Conservation (phyloP, 1,139 yeast genomes). For the Ogataea hybrid region DNA sequence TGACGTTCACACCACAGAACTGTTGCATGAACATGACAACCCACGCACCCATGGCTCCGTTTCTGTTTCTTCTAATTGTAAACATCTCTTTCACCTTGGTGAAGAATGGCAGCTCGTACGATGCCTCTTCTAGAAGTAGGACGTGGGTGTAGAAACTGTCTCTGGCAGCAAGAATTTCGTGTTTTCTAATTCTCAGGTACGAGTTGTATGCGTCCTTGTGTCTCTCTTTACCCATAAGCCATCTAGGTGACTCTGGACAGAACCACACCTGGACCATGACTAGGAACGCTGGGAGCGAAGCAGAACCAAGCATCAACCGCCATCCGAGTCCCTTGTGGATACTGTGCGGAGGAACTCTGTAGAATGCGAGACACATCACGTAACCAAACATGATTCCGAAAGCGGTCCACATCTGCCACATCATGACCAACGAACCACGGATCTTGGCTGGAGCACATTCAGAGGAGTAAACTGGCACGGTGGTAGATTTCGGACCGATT, state of each 20-base stretch:
- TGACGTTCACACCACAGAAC: slow-evolving; percentile 88
- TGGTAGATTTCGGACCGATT: slow-evolving; percentile 76
- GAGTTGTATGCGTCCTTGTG: slow-evolving; percentile 57
- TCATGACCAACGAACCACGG: slow-evolving; percentile 80
- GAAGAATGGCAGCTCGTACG: slow-evolving; percentile 51
- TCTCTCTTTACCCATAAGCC: slow-evolving; percentile 69
- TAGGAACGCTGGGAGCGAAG: slow-evolving; percentile 68
- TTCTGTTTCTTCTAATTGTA: slow-evolving; percentile 74
- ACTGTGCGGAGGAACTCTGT: slow-evolving; percentile 42
- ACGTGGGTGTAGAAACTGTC: slow-evolving; percentile 72
- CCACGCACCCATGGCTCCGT: slow-evolving; percentile 79
- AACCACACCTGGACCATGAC: slow-evolving; percentile 65
- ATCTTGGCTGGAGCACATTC: slow-evolving; percentile 77
- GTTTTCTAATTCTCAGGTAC: slow-evolving; percentile 47
- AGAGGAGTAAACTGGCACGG: slow-evolving; percentile 79
- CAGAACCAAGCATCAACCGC: slow-evolving; percentile 82
- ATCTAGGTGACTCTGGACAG: slow-evolving; percentile 79
- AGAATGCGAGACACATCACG: slow-evolving; percentile 63
- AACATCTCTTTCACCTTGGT: slow-evolving; percentile 54
- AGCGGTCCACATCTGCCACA: slow-evolving; percentile 90
- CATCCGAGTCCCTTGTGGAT: slow-evolving; percentile 61
- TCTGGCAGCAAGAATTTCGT: slow-evolving; percentile 65
- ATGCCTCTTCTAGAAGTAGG: slow-evolving; percentile 62
- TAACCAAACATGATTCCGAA: slow-evolving; percentile 84
- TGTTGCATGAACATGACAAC: slow-evolving; percentile 89